Percentiles rank a stretch among this genome's conserved stretches.
phyloP scores from a whole-genome alignment of 768 basidiomycete species.

The Tylopilus rubrobrunneus region DNA sequence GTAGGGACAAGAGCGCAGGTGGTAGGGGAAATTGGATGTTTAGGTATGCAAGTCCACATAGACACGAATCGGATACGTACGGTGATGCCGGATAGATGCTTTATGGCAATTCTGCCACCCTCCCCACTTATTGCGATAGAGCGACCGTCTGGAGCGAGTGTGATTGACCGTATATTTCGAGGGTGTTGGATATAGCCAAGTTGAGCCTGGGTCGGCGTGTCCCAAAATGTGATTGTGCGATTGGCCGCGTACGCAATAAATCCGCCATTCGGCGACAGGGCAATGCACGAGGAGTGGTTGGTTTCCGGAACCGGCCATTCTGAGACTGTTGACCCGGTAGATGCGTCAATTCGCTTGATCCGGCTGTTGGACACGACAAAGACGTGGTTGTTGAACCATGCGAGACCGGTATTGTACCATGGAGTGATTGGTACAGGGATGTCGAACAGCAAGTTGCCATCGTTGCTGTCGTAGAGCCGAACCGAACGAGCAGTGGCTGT shows the following conservation, averaged over 20 bases:
- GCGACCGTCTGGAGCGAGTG: not conserved
- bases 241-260: not conserved
- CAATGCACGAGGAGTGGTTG: not conserved
- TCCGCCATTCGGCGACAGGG: not conserved
- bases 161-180: not conserved
- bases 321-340: not conserved
- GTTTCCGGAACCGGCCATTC: not conserved
- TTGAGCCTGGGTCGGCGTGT: not conserved
- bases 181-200: not conserved
- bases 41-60: not conserved
- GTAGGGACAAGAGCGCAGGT: too few species aligned
- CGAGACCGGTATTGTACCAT: not conserved
- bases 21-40: not conserved
- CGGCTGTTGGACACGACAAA: not conserved
- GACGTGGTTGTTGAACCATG: slow-evolving; percentile 1
- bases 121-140: not conserved
- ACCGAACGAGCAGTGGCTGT: not conserved
- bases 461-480: not conserved
- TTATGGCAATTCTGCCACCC: not conserved
- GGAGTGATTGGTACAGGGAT: not conserved
- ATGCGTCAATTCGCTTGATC: not conserved
- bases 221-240: not conserved
- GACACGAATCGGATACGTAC: not conserved
- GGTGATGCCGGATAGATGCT: not conserved
- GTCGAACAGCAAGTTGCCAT: not conserved